A percentile compares a stretch with the other conserved stretches of the same genome.
Conservation (phyloP, 257 asterid genomes). For the Eustoma russellianum region DNA sequence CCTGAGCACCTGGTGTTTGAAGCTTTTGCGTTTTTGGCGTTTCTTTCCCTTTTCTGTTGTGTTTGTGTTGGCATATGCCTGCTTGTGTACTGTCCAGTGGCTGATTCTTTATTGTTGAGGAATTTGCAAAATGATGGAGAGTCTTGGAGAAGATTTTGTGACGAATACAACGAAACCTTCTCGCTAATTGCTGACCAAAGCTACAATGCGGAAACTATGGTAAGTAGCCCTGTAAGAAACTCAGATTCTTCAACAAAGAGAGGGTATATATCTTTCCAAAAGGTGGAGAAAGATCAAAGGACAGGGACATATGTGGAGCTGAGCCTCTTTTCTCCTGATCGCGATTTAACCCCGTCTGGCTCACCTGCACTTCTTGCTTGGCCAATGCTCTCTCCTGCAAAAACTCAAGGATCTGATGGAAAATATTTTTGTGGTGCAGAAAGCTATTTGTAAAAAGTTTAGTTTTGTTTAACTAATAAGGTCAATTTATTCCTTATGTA, state of each 20-base stretch:
- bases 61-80: slow-evolving; percentile 49
- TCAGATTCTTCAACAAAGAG: slow-evolving; percentile 32
- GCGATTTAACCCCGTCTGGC: slow-evolving; percentile 48
- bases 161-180: slow-evolving; percentile 39
- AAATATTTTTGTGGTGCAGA: slow-evolving; percentile 41
- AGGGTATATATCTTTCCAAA: slow-evolving; percentile 56
- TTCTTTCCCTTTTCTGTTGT: slow-evolving; percentile 59
- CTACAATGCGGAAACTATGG: slow-evolving; percentile 29
- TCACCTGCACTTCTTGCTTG: slow-evolving; percentile 58
- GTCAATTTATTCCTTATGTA: slow-evolving; percentile 16
- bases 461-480: slow-evolving; percentile 21
- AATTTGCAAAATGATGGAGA: slow-evolving; percentile 40
- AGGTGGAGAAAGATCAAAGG: slow-evolving; percentile 35
- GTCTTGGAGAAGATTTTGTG: slow-evolving; percentile 30
- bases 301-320: slow-evolving; percentile 74
- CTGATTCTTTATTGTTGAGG: slow-evolving; percentile 63
- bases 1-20: slow-evolving; percentile 40
- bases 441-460: slow-evolving; percentile 42
- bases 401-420: slow-evolving; percentile 19
- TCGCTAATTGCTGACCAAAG: slow-evolving; percentile 58
- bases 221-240: slow-evolving; percentile 29
- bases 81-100: slow-evolving; percentile 65
- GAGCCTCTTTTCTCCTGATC: slow-evolving; percentile 55
- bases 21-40: slow-evolving; percentile 53
- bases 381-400: slow-evolving; percentile 43